Evolutionary conservation across 345 rosid genomes (phyloP).

Genomic region (Acer campestre): DNA sequence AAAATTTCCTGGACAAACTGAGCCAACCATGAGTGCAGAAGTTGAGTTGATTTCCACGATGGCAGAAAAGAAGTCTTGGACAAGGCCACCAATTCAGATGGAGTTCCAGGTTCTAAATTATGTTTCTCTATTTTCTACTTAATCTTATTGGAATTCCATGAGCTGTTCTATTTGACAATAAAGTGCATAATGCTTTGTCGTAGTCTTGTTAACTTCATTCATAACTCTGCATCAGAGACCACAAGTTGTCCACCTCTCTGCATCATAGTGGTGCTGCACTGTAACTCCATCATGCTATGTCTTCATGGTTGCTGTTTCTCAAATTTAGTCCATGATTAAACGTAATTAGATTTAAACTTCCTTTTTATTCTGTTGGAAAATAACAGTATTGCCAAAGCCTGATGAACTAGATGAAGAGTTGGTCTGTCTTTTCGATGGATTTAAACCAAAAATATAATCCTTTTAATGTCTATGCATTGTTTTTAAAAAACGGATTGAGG

Average conservation of each 20-base stretch:
- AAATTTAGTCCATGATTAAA: neutral
- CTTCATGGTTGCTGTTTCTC: neutral
- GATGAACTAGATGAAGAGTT: conserved; percentile 3
- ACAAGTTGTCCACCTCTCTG: neutral
- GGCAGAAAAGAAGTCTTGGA: conserved; percentile 93
- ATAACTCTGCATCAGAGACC: neutral
- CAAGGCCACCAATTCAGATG: conserved; percentile 98
- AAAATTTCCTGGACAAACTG: conserved; percentile 98
- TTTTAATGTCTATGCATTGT: neutral
- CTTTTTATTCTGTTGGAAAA: neutral
- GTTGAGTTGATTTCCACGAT: conserved; percentile 95
- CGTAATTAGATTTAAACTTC: neutral
- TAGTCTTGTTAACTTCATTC: conserved; percentile 2
- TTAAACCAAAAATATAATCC: neutral
- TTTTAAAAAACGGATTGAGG: too few relatives aligned
- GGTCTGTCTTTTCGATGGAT: neutral
- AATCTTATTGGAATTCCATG: neutral
- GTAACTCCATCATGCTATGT: neutral
- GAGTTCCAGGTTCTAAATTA: conserved; percentile 80
- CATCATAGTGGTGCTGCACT: neutral
- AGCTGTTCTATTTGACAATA: neutral
- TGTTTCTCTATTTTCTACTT: neutral
- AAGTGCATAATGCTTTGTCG: neutral
- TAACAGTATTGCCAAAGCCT: neutral
- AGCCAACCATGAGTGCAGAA: conserved; percentile 96